Evolutionary conservation across 108 stramenopile genomes (phyloP), one percentile per base, ranked within the genome.

Genomic region (Nitzschia sp.): DNA sequence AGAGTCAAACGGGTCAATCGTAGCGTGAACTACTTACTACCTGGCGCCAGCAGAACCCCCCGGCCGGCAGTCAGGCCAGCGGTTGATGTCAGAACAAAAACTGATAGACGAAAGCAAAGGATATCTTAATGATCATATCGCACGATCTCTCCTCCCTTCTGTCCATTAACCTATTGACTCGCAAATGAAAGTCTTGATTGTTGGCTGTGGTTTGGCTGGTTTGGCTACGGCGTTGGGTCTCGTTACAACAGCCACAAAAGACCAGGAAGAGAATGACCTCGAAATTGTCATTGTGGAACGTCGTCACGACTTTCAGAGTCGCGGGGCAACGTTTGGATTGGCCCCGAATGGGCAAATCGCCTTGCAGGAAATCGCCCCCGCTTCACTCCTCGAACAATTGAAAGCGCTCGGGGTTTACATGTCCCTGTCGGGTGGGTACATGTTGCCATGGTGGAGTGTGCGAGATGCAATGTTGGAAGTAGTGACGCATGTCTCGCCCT

Each of bases 251-350:
- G 8, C 11, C 11, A 42, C 8, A 15, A 15, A 42, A 42, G 38
- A 42, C 15, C 28, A 18, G 1, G n/a, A 49, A 19, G 54, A 69
- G 2, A 18, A 28, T 17, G 30, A 70, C 21, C 38, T 42, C 38
- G 51, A 69, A 18, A 24, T 35, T 38, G 24, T 76, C 3, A 53
- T 80, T 29, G 79, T 71, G 33, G 30, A 62, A 19, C 66, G 34
- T 2, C 21, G 13, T 19, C n/a, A 59, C 31, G 15, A 42, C 15
- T 65, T 72, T 31, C 64, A 61, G 0, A n/a, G n/a, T 11, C 53
- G 70, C 1, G 79, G 79, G 4, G 64, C 79, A 1, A 72, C 79
- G 45, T 76, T 80, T 33, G 75, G 74, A 3, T 18, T 80, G 17
- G 48, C 29, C 26, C 38, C 17, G 2, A 75, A 76, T 46, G 79